Conservation (phyloP, 208 protist species). For the Acanthamoeba lenticulata region DNA sequence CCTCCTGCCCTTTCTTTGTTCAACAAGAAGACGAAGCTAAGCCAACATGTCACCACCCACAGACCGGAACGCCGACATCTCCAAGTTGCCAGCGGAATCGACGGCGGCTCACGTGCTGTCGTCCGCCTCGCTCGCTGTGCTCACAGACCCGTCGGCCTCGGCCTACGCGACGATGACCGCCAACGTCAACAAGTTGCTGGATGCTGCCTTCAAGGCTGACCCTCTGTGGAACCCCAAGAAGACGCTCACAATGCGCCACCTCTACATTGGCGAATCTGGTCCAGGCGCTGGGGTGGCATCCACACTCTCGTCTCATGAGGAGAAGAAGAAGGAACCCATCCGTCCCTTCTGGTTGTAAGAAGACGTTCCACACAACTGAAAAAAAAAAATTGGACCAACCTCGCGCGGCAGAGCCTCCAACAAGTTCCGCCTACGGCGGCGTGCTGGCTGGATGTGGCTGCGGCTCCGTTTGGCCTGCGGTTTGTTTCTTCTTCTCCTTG, state of each 20-base stretch:
- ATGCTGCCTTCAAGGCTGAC: background rate
- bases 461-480: too few relatives aligned
- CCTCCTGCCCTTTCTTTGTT: background rate
- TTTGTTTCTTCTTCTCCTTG: too few relatives aligned
- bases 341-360: background rate
- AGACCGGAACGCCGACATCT: background rate
- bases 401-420: too few relatives aligned
- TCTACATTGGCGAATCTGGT: background rate
- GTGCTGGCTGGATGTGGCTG: too few relatives aligned
- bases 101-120: background rate
- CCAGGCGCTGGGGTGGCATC: background rate
- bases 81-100: background rate
- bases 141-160: background rate
- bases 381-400: too few relatives aligned
- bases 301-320: background rate
- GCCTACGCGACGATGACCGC: background rate
- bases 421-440: too few relatives aligned
- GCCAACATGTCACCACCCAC: background rate
- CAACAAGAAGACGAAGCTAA: background rate
- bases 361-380: too few relatives aligned
- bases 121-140: background rate
- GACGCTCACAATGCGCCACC: background rate
- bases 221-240: slow-evolving; percentile 6
- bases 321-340: background rate
- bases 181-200: background rate